Percentiles rank a stretch among this genome's conserved stretches.
Conservation (phyloP, 2,329 filamentous ascomycete genomes). For the Fusarium sp. region DNA sequence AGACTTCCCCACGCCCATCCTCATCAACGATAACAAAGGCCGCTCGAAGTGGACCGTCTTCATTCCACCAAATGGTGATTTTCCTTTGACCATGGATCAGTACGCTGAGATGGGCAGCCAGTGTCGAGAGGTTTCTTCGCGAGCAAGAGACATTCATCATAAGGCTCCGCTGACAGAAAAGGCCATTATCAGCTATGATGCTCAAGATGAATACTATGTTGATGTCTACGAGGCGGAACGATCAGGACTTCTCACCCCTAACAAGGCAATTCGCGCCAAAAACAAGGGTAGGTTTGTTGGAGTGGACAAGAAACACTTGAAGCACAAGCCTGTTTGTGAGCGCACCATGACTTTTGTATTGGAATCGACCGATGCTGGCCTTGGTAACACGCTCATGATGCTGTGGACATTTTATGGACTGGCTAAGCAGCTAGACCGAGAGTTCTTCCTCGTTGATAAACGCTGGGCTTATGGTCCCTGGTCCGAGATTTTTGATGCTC, state of each 20-base stretch:
- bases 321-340: conserved; percentile 73
- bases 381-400: conserved; percentile 83
- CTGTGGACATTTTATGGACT: conserved; percentile 89
- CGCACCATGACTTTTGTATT: conserved; percentile 84
- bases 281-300: conserved; percentile 65
- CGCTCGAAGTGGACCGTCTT: conserved; percentile 84
- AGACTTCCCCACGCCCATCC: conserved; percentile 79
- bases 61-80: conserved; percentile 76
- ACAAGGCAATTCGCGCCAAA: conserved; percentile 58
- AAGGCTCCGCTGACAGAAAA: conserved; percentile 60
- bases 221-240: conserved; percentile 81
- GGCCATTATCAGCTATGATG: conserved; percentile 68
- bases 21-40: conserved; percentile 76
- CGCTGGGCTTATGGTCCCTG: conserved; percentile 87
- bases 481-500: conserved; percentile 78
- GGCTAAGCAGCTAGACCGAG: conserved; percentile 79
- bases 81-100: conserved; percentile 76
- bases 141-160: conserved; percentile 65
- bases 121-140: conserved; percentile 74
- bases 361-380: conserved; percentile 79
- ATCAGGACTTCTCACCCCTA: conserved; percentile 68
- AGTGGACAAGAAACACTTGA: conserved; percentile 60
- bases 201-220: conserved; percentile 77
- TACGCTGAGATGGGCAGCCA: conserved; percentile 80
- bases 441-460: conserved; percentile 89